phyloP scores from a whole-genome alignment of 495 filamentous ascomycete species.

The Lophiotrema nucula region DNA sequence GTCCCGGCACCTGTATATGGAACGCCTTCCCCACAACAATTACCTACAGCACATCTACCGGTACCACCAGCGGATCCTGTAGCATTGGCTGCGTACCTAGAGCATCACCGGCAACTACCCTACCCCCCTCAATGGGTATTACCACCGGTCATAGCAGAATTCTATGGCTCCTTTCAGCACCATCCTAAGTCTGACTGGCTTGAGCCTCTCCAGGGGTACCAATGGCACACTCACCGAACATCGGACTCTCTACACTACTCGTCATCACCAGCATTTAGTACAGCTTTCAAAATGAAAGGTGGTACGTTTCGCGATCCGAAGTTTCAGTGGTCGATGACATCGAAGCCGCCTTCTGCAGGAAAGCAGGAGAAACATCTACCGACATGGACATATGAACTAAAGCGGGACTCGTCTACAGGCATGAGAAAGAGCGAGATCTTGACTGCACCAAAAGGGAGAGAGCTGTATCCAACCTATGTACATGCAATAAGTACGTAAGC shows the following conservation, averaged over 20 bases:
- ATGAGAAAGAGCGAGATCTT: slow-evolving; percentile 11
- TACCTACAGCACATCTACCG: slow-evolving; percentile 2
- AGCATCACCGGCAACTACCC: slow-evolving; percentile 21
- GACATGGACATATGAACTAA: slow-evolving; percentile 20
- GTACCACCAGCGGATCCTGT: neutral
- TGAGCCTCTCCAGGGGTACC: neutral
- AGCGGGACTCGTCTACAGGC: neutral
- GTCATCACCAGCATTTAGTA: slow-evolving; percentile 5
- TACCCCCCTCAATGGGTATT: slow-evolving; percentile 25
- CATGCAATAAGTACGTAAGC: too few relatives aligned
- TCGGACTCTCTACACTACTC: neutral
- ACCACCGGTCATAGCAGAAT: slow-evolving; percentile 7
- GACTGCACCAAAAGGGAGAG: slow-evolving; percentile 1
- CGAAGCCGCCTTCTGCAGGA: neutral
- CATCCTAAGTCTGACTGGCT: slow-evolving; percentile 15
- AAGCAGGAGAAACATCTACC: neutral
- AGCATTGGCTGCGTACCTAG: slow-evolving; percentile 13
- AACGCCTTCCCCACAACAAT: neutral
- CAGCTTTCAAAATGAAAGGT: slow-evolving; percentile 10
- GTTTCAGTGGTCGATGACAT: slow-evolving; percentile 20
- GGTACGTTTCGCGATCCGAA: slow-evolving; percentile 12
- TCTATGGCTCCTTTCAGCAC: slow-evolving; percentile 9
- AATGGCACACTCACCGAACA: slow-evolving; percentile 9
- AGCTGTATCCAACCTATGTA: slow-evolving; percentile 11
- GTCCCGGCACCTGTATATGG: neutral